phyloP scores from a whole-genome alignment of 345 rosid genomes.

The Arabidopsis arenosa region DNA sequence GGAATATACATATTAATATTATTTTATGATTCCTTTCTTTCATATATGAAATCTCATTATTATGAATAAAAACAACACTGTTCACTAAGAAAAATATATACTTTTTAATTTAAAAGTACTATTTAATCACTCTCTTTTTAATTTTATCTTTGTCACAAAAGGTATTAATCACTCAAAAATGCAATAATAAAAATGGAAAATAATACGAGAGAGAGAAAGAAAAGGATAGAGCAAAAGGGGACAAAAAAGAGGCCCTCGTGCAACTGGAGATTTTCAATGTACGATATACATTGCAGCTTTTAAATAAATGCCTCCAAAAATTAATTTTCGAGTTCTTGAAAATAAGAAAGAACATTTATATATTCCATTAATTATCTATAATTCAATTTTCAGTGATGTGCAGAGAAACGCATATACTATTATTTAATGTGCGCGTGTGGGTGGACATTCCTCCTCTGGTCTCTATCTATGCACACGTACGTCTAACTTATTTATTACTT shows the following conservation, averaged over 20 bases:
- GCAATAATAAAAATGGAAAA: constrained; percentile 23
- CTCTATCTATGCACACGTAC: constrained; percentile 48
- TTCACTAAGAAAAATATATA: background rate
- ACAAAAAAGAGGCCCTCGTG: constrained; percentile 86
- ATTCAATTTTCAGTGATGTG: constrained; percentile 34
- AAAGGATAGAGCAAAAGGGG: constrained; percentile 45
- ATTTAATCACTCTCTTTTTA: too few relatives aligned
- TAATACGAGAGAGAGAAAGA: constrained; percentile 34
- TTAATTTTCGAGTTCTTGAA: constrained; percentile 14
- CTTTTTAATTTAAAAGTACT: background rate
- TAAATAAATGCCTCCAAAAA: constrained; percentile 13
- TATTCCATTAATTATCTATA: constrained; percentile 10
- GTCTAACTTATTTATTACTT: constrained; percentile 24
- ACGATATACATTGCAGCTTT: constrained; percentile 48
- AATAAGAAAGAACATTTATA: background rate
- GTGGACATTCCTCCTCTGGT: constrained; percentile 50
- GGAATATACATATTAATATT: constrained; percentile 23
- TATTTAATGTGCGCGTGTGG: constrained; percentile 61
- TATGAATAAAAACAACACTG: background rate
- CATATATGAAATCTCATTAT: background rate
- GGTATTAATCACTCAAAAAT: constrained; percentile 9
- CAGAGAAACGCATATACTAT: constrained; percentile 39
- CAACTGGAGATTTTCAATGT: constrained; percentile 56
- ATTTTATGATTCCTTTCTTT: background rate
- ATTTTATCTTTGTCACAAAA: background rate